Base-by-base conservation (phyloP, 371 early-diverging fungal species). In the Actinomortierella wolfii region DNA sequence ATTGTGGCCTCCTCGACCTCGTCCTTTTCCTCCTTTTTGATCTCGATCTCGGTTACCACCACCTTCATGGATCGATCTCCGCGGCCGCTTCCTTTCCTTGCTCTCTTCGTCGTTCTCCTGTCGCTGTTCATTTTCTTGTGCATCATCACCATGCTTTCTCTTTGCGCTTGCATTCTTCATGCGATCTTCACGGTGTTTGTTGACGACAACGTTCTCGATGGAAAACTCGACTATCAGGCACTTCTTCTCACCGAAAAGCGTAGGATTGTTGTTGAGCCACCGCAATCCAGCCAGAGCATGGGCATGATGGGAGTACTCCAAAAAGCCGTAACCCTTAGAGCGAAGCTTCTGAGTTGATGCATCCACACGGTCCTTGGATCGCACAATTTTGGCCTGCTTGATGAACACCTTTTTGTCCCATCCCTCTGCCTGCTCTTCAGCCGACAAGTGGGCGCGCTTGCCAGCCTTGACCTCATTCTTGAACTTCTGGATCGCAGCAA, bases 231-330 rank as follows among this genome's bases (percentile, higher is more conserved):
- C 96, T 68, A 86, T 85, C 59, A 86, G 71, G 26, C 85, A 79
- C 64, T 80, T 86, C 56, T 82, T 84, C 47, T 85, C 78, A 51
- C 79, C 79, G 59, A 83, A 92, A 18, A 89, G 65, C 24, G 79
- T 77, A 1, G 91, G 89, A 61, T 93, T 92, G 74, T 94, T 93
- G 80, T 97, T 97, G 64, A 97, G 82, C 78, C 89, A 93, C 49
- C 98, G 87, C 58, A 97, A 79, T 54, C 92, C 90, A 8, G 95
- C 94, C 54, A 97, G 78, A 17, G 98, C 96, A 65, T 97, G 95
- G 0, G 92, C 83, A 66, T 97, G 97, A 18, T 83, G 78, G 3
- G 75, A 80, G 67, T 90, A 95, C 77, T 97, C 97, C 76, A 97
- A 79, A 82, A 97, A 97, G 28, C 92, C 97, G 60, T 89, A 96